Evolutionary conservation across 768 basidiomycete species (phyloP).

Genomic region (Tylopilus sp.): DNA sequence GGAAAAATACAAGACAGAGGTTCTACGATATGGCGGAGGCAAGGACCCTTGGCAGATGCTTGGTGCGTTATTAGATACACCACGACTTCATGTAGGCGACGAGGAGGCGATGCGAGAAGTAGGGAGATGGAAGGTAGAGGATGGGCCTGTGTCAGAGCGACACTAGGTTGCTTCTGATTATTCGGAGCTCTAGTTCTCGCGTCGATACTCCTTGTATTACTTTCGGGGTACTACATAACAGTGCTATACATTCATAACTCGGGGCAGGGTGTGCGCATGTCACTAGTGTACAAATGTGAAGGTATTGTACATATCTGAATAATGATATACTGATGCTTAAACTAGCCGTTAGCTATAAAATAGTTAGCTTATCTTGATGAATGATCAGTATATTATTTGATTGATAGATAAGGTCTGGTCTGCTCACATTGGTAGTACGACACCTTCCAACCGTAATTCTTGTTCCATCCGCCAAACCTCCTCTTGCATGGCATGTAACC

Average conservation of each 20-base stretch:
- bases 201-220: no score
- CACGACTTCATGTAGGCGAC: constrained; percentile 69
- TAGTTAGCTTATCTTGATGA: constrained; percentile 11
- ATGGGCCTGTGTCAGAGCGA: constrained; percentile 59
- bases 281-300: neutral
- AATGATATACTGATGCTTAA: constrained; percentile 15
- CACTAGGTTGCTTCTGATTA: constrained; percentile 41
- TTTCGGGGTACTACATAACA: no score
- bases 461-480: constrained; percentile 32
- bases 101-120: constrained; percentile 85
- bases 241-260: no score
- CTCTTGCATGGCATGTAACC: constrained; percentile 31
- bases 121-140: constrained; percentile 83
- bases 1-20: constrained; percentile 73
- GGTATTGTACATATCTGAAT: constrained; percentile 17
- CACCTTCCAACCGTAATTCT: constrained; percentile 28
- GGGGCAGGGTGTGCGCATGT: neutral
- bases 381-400: neutral
- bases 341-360: neutral
- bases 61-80: constrained; percentile 58
- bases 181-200: no score
- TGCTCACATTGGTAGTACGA: constrained; percentile 14
- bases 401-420: no score
- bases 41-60: constrained; percentile 96
- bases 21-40: constrained; percentile 82